Evolutionary conservation across 305 asterid genomes (phyloP).

Genomic region (Nicotiana rustica): DNA sequence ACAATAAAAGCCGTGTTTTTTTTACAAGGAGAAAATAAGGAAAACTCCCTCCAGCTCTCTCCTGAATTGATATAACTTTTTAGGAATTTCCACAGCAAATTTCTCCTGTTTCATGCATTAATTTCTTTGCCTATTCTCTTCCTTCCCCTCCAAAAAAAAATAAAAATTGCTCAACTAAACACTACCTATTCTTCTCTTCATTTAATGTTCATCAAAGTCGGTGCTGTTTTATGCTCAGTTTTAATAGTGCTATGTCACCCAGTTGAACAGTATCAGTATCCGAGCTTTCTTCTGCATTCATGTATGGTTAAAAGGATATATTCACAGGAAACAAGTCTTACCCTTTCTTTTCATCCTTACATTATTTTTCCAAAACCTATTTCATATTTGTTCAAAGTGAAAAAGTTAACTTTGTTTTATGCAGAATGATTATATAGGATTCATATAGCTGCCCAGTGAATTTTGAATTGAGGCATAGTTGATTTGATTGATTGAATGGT

Average conservation of each 20-base stretch:
- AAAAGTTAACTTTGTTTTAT: constrained; percentile 26
- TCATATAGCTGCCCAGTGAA: not conserved
- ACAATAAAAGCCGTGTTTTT: not conserved
- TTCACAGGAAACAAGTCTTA: not conserved
- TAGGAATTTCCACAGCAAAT: constrained; percentile 8
- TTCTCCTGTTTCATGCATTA: constrained; percentile 16
- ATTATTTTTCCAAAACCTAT: constrained; percentile 12
- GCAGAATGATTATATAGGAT: not conserved
- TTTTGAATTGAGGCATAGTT: constrained; percentile 1
- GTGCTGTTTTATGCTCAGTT: constrained; percentile 16
- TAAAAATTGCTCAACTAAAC: constrained; percentile 23
- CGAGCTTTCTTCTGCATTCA: not conserved
- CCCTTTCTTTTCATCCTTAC: constrained; percentile 10
- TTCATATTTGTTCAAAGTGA: constrained; percentile 1
- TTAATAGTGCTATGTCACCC: constrained; percentile 13
- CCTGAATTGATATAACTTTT: constrained; percentile 11
- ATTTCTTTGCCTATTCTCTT: not conserved
- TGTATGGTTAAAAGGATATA: constrained; percentile 1
- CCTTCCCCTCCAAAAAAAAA: not conserved
- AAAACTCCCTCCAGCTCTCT: not conserved
- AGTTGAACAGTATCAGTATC: not conserved
- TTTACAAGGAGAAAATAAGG: not conserved
- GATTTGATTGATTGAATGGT: constrained; percentile 7
- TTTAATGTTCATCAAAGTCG: constrained; percentile 12
- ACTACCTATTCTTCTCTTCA: constrained; percentile 19